Base-by-base conservation (phyloP, 495 filamentous ascomycete genomes). In the Penicillium bialowiezense region DNA sequence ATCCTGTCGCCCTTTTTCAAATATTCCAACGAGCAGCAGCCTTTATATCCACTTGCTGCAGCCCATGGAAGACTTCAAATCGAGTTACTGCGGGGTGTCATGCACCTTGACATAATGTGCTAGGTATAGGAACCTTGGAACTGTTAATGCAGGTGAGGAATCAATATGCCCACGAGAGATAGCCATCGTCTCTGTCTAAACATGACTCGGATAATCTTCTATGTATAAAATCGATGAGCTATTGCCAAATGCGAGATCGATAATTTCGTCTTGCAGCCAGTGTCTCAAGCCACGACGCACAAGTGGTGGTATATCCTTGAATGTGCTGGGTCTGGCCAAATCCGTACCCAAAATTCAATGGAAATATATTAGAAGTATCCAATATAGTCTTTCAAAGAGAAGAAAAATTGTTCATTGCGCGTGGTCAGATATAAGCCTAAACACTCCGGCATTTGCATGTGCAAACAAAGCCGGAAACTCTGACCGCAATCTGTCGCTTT, bases 81-180 rank as follows among this genome's bases (percentile, higher is more conserved):
- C 15, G 26, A 62, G 48, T 49, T 44, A 46, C 59, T 9, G 38
- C 31, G 52, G 39, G 52, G 34, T 24, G 43, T 21, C 24, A 23
- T 45, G 42, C 14, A 7, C 33, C 42, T 33, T 44, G 20, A 4
- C 5, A 35, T 26, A 8, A 13, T 26, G 12, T 35, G 31, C 29
- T 45, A 35, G 34, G 31, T 36, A 45, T 36, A 45, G 19, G 32
- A 1, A 36, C 23, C 3, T 12, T 10, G 7, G 23, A 26, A 26
- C 3, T 26, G 23, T 3, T 8, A 14, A 35, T 35, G 32, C 31
- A 17, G 19, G 14, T n/a, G n/a, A 13, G 21, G 7, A 14, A 20
- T 6, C 6, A 20, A 26, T 36, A 19, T 35, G 31, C 8, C 19
- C 4, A 36, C n/a, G 15, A 12, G 33, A 26, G 23, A 26, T 14